These are phyloP conservation scores for Colletotrichum australisinense DNA, from an alignment of 2,329 filamentous ascomycete species.

Conservation along the genomic window DNA sequence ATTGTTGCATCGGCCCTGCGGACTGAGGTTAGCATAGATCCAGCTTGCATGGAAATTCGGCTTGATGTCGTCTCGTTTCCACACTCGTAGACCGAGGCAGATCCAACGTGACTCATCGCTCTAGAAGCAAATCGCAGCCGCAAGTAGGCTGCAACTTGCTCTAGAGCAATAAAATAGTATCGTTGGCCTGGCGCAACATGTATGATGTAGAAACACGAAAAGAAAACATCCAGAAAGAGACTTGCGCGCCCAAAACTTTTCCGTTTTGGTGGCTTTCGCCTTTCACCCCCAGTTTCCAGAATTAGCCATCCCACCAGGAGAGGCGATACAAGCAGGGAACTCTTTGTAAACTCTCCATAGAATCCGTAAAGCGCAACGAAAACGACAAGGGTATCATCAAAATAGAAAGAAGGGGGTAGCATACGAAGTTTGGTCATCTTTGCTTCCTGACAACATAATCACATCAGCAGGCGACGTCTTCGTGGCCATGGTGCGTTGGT, in stretches of 20 bases:
- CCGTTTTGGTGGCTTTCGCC: background rate
- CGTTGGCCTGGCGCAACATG: background rate
- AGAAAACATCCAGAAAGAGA: constrained; percentile 22
- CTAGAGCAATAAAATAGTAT: constrained; percentile 51
- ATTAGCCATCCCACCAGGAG: background rate
- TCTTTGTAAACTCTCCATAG: background rate
- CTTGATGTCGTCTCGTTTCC: background rate
- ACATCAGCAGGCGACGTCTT: constrained; percentile 97
- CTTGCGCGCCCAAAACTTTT: constrained; percentile 33
- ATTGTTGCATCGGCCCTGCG: constrained; percentile 91
- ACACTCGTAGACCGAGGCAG: constrained; percentile 24
- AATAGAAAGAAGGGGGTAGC: constrained; percentile 43
- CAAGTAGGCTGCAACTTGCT: constrained; percentile 48
- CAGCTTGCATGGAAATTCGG: background rate
- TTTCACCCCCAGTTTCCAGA: background rate
- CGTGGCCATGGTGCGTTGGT: constrained; percentile 83
- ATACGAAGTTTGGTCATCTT: constrained; percentile 95
- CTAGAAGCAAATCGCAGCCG: constrained; percentile 54
- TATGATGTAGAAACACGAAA: constrained; percentile 25
- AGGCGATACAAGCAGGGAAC: background rate
- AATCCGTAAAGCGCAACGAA: background rate
- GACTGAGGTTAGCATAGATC: constrained; percentile 6
- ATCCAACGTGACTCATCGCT: constrained; percentile 59
- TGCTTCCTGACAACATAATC: constrained; percentile 97
- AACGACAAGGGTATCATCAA: constrained; percentile 25